phyloP scores from a whole-genome alignment of 768 basidiomycete species.

The Tylopilus intermedius region DNA sequence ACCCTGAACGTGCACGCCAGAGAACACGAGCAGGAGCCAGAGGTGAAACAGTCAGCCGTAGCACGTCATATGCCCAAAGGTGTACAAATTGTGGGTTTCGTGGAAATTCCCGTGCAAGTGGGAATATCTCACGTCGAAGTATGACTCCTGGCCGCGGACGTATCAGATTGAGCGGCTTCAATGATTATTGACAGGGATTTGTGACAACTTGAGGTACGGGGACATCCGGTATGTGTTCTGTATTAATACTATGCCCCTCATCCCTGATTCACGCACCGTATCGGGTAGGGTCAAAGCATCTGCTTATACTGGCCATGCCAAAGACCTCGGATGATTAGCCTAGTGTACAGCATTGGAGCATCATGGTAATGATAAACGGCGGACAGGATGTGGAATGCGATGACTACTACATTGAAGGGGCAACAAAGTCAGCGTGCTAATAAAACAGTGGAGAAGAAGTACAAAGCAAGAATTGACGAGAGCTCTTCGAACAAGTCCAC shows the following conservation, averaged over 20 bases:
- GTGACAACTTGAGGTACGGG: neutral
- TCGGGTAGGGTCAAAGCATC: neutral
- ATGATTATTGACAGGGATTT: neutral
- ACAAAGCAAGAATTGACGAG: conserved; percentile 2
- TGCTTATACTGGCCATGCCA: neutral
- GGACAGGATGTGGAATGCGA: conserved; percentile 6
- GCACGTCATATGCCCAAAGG: neutral
- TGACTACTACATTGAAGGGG: neutral
- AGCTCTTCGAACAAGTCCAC: conserved; percentile 13
- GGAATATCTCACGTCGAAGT: neutral
- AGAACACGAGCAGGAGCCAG: neutral
- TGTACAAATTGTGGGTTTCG: neutral
- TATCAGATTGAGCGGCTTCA: conserved; percentile 3
- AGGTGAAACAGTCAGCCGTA: neutral
- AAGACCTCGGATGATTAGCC: conserved; percentile 1
- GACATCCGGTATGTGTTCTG: neutral
- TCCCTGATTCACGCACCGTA: conserved; percentile 1
- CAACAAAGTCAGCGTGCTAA: conserved; percentile 7
- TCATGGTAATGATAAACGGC: neutral
- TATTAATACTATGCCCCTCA: neutral
- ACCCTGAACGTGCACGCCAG: neutral
- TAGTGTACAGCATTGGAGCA: conserved; percentile 9
- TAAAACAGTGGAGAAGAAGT: conserved; percentile 11
- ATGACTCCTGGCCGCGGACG: conserved; percentile 1
- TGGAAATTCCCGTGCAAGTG: neutral